Percentiles rank a stretch among this genome's conserved stretches.
These are phyloP conservation scores for Umbelopsis isabellina DNA, from an alignment of 192 early-diverging fungal species.

Conservation along the genomic window DNA sequence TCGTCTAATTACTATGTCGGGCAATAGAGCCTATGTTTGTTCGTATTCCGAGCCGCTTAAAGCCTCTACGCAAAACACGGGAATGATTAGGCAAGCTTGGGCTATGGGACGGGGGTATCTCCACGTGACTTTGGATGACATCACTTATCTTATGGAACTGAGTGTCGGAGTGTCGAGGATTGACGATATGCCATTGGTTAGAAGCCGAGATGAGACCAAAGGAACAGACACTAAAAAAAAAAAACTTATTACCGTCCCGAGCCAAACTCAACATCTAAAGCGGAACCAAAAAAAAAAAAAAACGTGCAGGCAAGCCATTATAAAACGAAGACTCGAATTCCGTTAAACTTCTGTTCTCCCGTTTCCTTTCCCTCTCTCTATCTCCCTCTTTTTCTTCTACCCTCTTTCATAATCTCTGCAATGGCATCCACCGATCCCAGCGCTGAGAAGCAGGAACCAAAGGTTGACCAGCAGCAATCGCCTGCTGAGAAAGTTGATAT, in stretches of 20 bases:
- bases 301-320: constrained; percentile 10
- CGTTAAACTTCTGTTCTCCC: not conserved
- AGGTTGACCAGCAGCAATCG: constrained; percentile 29
- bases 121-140: too few relatives aligned
- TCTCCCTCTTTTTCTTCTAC: not conserved
- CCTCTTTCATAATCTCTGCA: constrained; percentile 1
- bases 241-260: constrained; percentile 8
- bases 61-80: too few relatives aligned
- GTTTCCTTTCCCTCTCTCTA: constrained; percentile 13
- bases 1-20: too few relatives aligned
- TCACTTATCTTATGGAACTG: too few relatives aligned
- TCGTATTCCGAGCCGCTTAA: too few relatives aligned
- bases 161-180: too few relatives aligned
- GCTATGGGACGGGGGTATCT: too few relatives aligned
- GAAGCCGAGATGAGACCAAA: too few relatives aligned
- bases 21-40: too few relatives aligned
- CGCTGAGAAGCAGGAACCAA: constrained; percentile 27
- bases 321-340: not conserved
- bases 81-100: too few relatives aligned
- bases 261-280: not conserved
- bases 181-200: too few relatives aligned
- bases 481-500: constrained; percentile 49
- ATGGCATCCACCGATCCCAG: constrained; percentile 23
- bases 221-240: not conserved
- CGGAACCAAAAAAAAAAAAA: constrained; percentile 2